A percentile compares a stretch with the other conserved stretches of the same genome.
These are phyloP conservation scores for Serendipita indica DNA, from an alignment of 768 basidiomycete genomes.

Conservation along the genomic window DNA sequence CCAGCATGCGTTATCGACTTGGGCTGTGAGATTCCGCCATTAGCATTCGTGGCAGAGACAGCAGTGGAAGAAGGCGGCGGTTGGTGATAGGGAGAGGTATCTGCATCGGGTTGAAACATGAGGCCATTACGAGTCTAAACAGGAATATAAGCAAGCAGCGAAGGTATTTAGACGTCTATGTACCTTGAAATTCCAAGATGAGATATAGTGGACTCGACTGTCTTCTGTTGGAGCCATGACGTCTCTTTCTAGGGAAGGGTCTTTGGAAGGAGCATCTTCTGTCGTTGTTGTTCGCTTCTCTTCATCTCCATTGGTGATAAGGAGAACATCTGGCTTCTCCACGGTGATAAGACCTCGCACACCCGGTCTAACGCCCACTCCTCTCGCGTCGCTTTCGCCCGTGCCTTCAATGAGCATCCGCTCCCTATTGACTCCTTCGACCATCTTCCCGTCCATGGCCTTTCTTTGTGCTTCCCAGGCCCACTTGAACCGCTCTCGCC, in stretches of 20 bases:
- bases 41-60: conserved; percentile 17
- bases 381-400: conserved; percentile 19
- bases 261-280: neutral
- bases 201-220: conserved; percentile 52
- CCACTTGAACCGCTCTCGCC: conserved; percentile 77
- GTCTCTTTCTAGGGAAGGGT: conserved; percentile 25
- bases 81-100: conserved; percentile 60
- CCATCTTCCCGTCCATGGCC: conserved; percentile 52
- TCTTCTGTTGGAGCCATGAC: conserved; percentile 75
- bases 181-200: conserved; percentile 75
- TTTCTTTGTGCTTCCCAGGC: conserved; percentile 84
- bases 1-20: conserved; percentile 62
- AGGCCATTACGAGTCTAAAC: conserved; percentile 69
- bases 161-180: conserved; percentile 9
- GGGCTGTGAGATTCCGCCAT: conserved; percentile 26
- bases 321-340: conserved; percentile 41
- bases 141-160: neutral
- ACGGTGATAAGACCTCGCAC: conserved; percentile 54
- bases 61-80: conserved; percentile 21
- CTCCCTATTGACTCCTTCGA: conserved; percentile 53
- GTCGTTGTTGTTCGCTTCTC: conserved; percentile 12
- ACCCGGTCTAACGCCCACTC: conserved; percentile 27
- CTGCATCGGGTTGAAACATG: conserved; percentile 91
- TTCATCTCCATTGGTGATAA: conserved; percentile 29
- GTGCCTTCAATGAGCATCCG: conserved; percentile 58